Evolutionary conservation across 2,329 filamentous ascomycete genomes (phyloP), one percentile per base, ranked within the genome.

Genomic region (Cyphellophora attinorum): DNA sequence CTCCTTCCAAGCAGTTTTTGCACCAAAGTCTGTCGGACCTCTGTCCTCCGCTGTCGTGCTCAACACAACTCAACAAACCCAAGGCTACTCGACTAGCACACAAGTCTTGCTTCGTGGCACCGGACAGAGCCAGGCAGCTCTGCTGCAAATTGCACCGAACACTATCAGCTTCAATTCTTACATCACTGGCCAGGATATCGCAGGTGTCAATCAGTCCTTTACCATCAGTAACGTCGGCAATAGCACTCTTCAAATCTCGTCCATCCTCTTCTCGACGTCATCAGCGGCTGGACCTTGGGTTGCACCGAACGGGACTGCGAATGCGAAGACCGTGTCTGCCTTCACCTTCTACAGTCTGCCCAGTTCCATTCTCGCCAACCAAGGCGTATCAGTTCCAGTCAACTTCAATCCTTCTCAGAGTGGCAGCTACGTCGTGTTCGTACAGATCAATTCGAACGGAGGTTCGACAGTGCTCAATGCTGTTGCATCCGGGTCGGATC

Each of bases 401-500:
- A 52, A 50, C 5, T 65, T 64, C 45, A 51, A 52, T 16, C 44
- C 44, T 13, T 71, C 47, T 5, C 39, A 33, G 0, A 58, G 57
- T 17, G 72, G 71, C 0, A 70, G 66, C 32, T 72, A 64, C 46
- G 59, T 58, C 2, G 62, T 62, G 14, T 76, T 66, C 43, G 44
- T 74, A 33, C 59, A 56, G 12, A 57, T 74, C 3, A 46, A 51
- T 11, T 67, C 70, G 0, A 55, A 75, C 33, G 72, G 72, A 6
- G 73, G 73, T 0, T 65, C 54, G 29, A 57, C 60, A 11, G 57
- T 64, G 0, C 54, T 76, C 8, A 61, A 62, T 17, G 56, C 75
- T 11, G 55, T 67, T 1, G 72, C 60, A 11, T 60, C 64, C 2
- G 62, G 70, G 5, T 71, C 70, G 0, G 62, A 63, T 2, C 53